Evolutionary conservation across 2,329 filamentous ascomycete species (phyloP), one percentile per base, ranked within the genome.

Genomic region (Thelonectria rubi): DNA sequence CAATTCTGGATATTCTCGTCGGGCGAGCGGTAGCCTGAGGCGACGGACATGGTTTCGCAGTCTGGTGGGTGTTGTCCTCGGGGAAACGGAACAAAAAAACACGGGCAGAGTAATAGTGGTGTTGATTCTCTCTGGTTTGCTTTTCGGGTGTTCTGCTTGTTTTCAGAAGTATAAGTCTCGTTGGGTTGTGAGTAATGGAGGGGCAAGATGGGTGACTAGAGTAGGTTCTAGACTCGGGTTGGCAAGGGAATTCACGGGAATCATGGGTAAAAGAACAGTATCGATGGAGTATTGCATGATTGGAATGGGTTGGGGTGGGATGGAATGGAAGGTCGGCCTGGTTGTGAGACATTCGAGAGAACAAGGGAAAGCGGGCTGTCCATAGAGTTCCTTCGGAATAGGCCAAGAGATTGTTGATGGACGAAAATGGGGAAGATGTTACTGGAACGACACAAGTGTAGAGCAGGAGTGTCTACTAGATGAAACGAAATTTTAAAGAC

Each of bases 1-100:
- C 46, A 42, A 55, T 62, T 65, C 46, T 65, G 58, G 53, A 51
- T 54, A 63, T 48, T 63, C 46, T 45, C 46, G 15, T 63, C 55
- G 51, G 58, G 47, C 49, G 30, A 46, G 45, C 17, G 53, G 49
- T 56, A 51, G 52, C 46, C 57, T 17, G 40, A 61, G 40, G 55
- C 30, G 40, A 45, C 32, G 32, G 60, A 30, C 42, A 49, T 24
- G 51, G 24, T 46, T 49, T 54, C 47, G 47, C 46, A 53, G 57
- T 32, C 55, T 37, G 49, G 46, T 45, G 47, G 51, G 48, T 45
- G 24, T 45, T 18, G 42, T 48, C 58, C 47, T 47, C 37, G 55
- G 32, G 24, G 60, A 45, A 57, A 50, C 20, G 48, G 42, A 43
- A 46, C 39, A 58, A 42, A 50, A 55, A 49, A 61, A 53, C 48